These are phyloP conservation scores for Picea sitchensis DNA, from an alignment of 75 land plant species.

Conservation along the genomic window DNA sequence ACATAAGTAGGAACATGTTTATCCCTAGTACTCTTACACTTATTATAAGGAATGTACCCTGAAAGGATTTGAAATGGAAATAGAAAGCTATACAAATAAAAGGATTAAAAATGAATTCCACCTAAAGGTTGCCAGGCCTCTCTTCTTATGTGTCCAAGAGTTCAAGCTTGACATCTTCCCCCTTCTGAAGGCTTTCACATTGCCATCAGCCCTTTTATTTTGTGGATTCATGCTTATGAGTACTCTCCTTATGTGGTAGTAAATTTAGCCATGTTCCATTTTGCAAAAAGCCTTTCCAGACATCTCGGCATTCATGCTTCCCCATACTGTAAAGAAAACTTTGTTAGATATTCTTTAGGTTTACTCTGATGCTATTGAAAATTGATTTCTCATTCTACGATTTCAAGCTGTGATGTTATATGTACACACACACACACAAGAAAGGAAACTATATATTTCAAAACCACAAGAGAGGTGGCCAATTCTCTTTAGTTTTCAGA, in stretches of 20 bases:
- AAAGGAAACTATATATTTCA: background rate
- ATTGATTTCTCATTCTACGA: background rate
- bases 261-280: background rate
- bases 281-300: background rate
- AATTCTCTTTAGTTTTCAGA: background rate
- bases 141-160: background rate
- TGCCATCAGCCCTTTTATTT: too few relatives aligned
- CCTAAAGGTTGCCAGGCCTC: background rate
- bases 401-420: background rate
- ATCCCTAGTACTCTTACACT: too few relatives aligned
- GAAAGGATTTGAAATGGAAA: background rate
- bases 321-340: background rate
- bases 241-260: background rate
- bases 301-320: background rate
- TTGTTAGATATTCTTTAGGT: background rate
- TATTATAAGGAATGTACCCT: background rate
- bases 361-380: background rate
- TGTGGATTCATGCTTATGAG: too few relatives aligned
- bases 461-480: background rate
- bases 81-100: background rate
- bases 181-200: background rate
- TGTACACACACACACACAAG: background rate
- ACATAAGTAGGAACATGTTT: too few relatives aligned
- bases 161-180: background rate
- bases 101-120: background rate